A percentile compares a stretch with the other conserved stretches of the same genome.
These are phyloP conservation scores for Bolboschoenus planiculmis DNA, from an alignment of 176 grass and related monocot genomes.

Conservation along the genomic window DNA sequence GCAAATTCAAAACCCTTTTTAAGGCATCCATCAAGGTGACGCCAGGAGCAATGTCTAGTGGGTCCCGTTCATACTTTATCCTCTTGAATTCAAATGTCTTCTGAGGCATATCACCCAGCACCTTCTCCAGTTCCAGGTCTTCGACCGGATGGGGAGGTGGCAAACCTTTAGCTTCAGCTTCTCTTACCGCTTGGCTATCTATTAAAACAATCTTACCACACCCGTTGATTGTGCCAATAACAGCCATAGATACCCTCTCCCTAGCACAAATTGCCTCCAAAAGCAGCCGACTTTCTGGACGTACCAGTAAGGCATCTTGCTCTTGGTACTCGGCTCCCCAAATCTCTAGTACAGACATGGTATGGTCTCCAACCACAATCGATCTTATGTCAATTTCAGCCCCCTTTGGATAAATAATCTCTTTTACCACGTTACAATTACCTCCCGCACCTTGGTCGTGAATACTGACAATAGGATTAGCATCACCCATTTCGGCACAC, in stretches of 20 bases:
- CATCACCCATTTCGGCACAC: constrained; percentile 83
- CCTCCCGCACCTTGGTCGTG: constrained; percentile 97
- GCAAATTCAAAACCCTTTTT: constrained; percentile 64
- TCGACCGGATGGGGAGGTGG: constrained; percentile 49
- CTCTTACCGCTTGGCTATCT: constrained; percentile 54
- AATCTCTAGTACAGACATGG: constrained; percentile 80
- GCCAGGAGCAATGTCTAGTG: constrained; percentile 63
- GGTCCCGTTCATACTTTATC: constrained; percentile 36
- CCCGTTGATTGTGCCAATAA: constrained; percentile 76
- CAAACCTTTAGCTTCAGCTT: constrained; percentile 39
- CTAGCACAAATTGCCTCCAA: constrained; percentile 61
- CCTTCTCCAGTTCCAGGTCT: constrained; percentile 88
- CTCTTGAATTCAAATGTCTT: constrained; percentile 70
- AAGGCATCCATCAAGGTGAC: constrained; percentile 65
- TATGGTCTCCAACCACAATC: constrained; percentile 81
- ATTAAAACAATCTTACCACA: constrained; percentile 82
- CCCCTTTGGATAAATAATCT: constrained; percentile 83
- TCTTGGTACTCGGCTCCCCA: constrained; percentile 94
- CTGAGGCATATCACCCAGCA: constrained; percentile 91
- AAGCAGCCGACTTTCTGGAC: constrained; percentile 45
- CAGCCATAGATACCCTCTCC: constrained; percentile 84
- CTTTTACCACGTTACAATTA: constrained; percentile 90
- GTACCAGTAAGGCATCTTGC: constrained; percentile 71
- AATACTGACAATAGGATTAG: constrained; percentile 88
- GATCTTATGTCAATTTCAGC: constrained; percentile 85